Evolutionary conservation across 208 protist species (phyloP).

Genomic region (Zelonia costaricensis): DNA sequence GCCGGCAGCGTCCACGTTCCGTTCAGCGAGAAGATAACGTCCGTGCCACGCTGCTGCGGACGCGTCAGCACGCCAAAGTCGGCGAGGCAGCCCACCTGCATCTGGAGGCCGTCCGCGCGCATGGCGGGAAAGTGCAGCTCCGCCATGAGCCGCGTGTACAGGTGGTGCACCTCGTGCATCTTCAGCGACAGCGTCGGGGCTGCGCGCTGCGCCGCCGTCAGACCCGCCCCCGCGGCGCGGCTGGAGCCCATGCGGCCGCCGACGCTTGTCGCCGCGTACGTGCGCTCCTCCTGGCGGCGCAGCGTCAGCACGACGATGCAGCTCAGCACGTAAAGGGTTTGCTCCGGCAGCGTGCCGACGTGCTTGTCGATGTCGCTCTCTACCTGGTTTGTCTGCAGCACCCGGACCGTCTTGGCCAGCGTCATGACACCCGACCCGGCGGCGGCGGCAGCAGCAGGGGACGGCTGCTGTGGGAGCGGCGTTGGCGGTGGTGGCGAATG

Average conservation of each 20-base stretch:
- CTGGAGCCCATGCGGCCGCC: constrained; percentile 25
- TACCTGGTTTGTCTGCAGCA: constrained; percentile 43
- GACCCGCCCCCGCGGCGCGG: constrained; percentile 14
- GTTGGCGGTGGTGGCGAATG: background rate
- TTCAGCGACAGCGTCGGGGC: constrained; percentile 36
- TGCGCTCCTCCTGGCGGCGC: constrained; percentile 45
- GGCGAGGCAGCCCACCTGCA: constrained; percentile 57
- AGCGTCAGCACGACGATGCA: constrained; percentile 70
- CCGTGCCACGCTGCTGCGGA: constrained; percentile 58
- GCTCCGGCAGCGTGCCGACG: constrained; percentile 69
- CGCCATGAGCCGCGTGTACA: constrained; percentile 74
- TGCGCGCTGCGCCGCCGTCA: constrained; percentile 1
- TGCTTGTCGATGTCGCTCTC: constrained; percentile 59
- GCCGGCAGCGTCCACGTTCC: constrained; percentile 63
- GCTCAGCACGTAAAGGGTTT: constrained; percentile 74
- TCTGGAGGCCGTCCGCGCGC: constrained; percentile 48
- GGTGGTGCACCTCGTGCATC: constrained; percentile 56
- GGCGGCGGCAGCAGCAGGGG: background rate
- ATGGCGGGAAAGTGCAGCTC: constrained; percentile 69
- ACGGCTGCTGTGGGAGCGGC: background rate
- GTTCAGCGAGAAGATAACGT: constrained; percentile 64
- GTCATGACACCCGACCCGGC: constrained; percentile 31
- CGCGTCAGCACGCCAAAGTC: constrained; percentile 75
- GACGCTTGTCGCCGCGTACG: constrained; percentile 21
- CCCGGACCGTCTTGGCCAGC: constrained; percentile 48